Conservation (phyloP, 2,329 filamentous ascomycete species). For the Fusarium lyarnte region DNA sequence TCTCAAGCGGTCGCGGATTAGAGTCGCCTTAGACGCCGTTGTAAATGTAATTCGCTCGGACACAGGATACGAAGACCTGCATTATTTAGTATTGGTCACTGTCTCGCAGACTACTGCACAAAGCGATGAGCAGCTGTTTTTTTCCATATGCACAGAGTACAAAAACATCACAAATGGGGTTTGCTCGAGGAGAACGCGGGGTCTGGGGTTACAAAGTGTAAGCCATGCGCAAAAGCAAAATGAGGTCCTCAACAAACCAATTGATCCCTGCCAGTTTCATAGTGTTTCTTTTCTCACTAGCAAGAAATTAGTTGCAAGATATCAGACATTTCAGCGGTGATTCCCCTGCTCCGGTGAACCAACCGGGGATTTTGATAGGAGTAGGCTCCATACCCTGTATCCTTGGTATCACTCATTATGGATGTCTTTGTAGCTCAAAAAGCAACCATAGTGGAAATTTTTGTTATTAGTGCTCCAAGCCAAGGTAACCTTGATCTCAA, state of each 20-base stretch:
- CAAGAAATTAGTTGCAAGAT: neutral
- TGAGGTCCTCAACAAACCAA: neutral
- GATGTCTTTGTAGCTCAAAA: neutral
- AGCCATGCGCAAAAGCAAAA: neutral
- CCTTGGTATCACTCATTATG: neutral
- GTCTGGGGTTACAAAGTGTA: conserved; percentile 18
- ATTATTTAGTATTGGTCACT: neutral
- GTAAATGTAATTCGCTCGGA: neutral
- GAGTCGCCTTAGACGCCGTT: neutral
- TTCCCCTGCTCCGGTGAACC: neutral
- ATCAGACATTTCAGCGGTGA: neutral
- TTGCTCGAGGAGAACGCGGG: conserved; percentile 20
- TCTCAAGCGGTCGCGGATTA: neutral
- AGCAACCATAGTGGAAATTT: neutral
- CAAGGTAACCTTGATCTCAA: neutral
- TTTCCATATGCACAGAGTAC: neutral
- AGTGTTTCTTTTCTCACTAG: neutral
- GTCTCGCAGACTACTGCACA: neutral
- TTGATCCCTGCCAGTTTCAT: neutral
- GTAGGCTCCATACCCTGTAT: neutral
- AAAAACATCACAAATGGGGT: neutral
- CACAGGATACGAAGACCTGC: neutral
- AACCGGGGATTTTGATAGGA: neutral
- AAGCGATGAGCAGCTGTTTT: neutral
- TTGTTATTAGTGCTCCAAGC: neutral